phyloP scores from a whole-genome alignment of 495 filamentous ascomycete species.

The Aspergillus diversus region DNA sequence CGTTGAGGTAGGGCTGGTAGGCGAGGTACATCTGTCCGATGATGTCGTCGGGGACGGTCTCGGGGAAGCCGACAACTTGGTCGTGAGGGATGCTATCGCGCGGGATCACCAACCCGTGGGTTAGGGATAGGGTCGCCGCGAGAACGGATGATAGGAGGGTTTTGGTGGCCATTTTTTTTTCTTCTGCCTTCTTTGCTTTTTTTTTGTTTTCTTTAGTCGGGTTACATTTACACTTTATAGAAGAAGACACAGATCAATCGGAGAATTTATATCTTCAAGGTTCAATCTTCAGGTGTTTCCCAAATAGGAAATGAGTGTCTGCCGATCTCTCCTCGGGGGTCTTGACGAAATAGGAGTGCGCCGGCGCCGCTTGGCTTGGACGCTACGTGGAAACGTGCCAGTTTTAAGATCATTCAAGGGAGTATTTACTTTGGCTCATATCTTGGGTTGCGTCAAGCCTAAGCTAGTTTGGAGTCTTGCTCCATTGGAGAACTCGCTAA shows the following conservation, averaged over 20 bases:
- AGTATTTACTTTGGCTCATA: not conserved
- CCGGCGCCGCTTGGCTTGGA: not conserved
- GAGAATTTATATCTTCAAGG: not conserved
- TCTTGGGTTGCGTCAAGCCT: not conserved
- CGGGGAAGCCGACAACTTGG: constrained; percentile 48
- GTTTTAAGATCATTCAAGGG: not conserved
- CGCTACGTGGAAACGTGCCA: not conserved
- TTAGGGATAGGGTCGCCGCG: constrained; percentile 17
- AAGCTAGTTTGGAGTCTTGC: not conserved
- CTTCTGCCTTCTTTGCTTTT: not conserved
- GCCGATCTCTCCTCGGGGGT: not conserved
- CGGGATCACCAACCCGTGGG: constrained; percentile 18
- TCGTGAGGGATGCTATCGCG: constrained; percentile 47
- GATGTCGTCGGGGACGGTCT: constrained; percentile 49
- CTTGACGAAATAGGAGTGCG: not conserved
- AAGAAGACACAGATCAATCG: not conserved
- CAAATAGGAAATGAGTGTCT: not conserved
- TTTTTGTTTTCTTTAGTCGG: not conserved
- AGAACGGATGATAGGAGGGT: constrained; percentile 24
- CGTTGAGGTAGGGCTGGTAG: constrained; percentile 54
- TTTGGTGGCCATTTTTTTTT: constrained; percentile 11
- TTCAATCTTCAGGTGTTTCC: not conserved
- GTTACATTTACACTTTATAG: not conserved
- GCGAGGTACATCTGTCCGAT: constrained; percentile 48
- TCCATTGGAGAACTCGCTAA: not conserved